phyloP scores from a whole-genome alignment of 805 yeast genomes.

The Lipomyces yamanashiensis region DNA sequence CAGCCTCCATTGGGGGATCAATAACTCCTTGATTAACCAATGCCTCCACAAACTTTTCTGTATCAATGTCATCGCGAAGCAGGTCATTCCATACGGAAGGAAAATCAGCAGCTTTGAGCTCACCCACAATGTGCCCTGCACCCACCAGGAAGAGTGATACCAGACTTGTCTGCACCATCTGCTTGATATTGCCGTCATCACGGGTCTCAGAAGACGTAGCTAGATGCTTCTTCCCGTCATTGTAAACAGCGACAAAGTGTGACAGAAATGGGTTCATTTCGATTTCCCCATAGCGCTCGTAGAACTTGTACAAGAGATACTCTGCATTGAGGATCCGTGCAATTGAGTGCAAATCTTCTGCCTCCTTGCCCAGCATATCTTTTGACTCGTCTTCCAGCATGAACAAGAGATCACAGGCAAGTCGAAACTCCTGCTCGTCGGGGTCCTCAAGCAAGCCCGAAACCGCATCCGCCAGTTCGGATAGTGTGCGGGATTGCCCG shows the following conservation, averaged over 20 bases:
- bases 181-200: neutral
- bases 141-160: conserved; percentile 24
- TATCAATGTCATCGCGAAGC: conserved; percentile 22
- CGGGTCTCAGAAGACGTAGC: neutral
- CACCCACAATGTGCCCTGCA: conserved; percentile 10
- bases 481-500: conserved; percentile 10
- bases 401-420: conserved; percentile 25
- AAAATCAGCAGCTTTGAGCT: conserved; percentile 15
- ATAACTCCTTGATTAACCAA: conserved; percentile 29
- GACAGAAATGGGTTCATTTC: conserved; percentile 32
- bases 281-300: conserved; percentile 25
- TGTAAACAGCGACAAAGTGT: conserved; percentile 25
- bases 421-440: conserved; percentile 24
- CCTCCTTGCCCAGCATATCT: neutral
- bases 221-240: neutral
- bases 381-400: conserved; percentile 22
- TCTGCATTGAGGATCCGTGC: conserved; percentile 27
- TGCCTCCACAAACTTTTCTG: conserved; percentile 22
- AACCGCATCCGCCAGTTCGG: conserved; percentile 9
- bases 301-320: conserved; percentile 24
- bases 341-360: neutral
- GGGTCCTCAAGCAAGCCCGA: conserved; percentile 11
- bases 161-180: conserved; percentile 19
- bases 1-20: conserved; percentile 20
- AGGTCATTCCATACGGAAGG: conserved; percentile 11